A percentile compares a stretch with the other conserved stretches of the same genome.
Conservation (phyloP, 2,329 filamentous ascomycete species). For the Fusarium fracticaudum region DNA sequence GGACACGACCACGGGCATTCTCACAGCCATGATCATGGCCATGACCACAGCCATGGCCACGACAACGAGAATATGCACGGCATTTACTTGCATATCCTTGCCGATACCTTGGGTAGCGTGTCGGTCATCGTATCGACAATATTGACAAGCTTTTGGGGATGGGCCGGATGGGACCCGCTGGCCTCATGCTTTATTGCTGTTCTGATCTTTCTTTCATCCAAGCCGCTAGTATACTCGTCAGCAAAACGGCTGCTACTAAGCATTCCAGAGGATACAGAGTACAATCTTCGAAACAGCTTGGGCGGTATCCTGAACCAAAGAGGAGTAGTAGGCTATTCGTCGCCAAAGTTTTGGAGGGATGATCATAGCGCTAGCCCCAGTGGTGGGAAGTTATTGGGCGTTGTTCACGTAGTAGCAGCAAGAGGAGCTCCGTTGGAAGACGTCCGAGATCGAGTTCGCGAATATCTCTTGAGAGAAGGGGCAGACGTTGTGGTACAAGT, state of each 20-base stretch:
- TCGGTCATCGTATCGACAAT: conserved; percentile 93
- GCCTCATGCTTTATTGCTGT: conserved; percentile 94
- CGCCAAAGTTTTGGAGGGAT: conserved; percentile 93
- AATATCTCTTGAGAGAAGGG: conserved; percentile 74
- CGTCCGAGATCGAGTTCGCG: conserved; percentile 78
- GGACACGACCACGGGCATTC: conserved; percentile 50
- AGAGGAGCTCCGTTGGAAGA: conserved; percentile 81
- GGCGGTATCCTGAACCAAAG: conserved; percentile 83
- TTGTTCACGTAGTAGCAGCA: conserved; percentile 85
- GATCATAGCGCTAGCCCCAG: conserved; percentile 63
- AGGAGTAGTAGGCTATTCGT: conserved; percentile 86
- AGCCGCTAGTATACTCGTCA: conserved; percentile 86
- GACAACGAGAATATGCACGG: conserved; percentile 98
- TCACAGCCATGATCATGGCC: conserved; percentile 40
- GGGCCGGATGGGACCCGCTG: conserved; percentile 93
- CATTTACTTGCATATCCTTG: conserved; percentile 94
- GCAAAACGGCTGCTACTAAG: conserved; percentile 86
- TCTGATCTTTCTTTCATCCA: conserved; percentile 90
- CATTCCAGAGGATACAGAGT: conserved; percentile 86
- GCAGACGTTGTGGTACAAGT: conserved; percentile 90
- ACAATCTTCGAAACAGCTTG: conserved; percentile 85
- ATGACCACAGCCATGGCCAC: conserved; percentile 59
- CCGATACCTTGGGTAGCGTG: conserved; percentile 92
- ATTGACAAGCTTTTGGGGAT: conserved; percentile 86
- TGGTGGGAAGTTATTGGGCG: conserved; percentile 73